phyloP scores from a whole-genome alignment of 176 grass and related monocot species.

The Oryza meridionalis region DNA sequence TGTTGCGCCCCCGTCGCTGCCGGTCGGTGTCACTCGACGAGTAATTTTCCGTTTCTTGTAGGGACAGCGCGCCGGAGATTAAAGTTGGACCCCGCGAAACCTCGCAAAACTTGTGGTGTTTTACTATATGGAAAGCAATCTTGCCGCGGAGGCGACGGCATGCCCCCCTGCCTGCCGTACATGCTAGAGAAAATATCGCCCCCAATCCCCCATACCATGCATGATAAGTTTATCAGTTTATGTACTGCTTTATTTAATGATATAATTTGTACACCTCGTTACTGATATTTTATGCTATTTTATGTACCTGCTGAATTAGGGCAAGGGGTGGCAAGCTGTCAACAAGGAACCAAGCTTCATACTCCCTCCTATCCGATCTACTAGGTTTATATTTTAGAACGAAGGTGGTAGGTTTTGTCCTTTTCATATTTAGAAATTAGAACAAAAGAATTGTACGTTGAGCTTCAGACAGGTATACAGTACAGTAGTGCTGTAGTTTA shows the following conservation, averaged over 20 bases:
- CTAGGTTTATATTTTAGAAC: too few species aligned
- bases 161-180: constrained; percentile 5
- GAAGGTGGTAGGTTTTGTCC: too few species aligned
- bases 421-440: too few species aligned
- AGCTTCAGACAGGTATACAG: too few species aligned
- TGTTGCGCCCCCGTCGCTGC: background rate
- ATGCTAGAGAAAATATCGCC: background rate
- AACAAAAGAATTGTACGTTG: too few species aligned
- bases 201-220: background rate
- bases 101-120: background rate
- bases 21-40: background rate
- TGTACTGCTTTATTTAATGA: background rate
- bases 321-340: too few species aligned
- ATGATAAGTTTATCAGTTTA: background rate
- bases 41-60: background rate
- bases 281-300: background rate
- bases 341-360: too few species aligned
- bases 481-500: too few species aligned
- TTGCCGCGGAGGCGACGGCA: constrained; percentile 11
- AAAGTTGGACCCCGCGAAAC: background rate
- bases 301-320: background rate
- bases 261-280: too few species aligned
- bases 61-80: background rate
- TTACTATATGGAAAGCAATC: background rate
- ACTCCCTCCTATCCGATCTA: too few species aligned